A percentile compares a stretch with the other conserved stretches of the same genome.
Evolutionary conservation across 2,329 filamentous ascomycete genomes (phyloP).

Genomic region (Aurifilum marmelostoma): DNA sequence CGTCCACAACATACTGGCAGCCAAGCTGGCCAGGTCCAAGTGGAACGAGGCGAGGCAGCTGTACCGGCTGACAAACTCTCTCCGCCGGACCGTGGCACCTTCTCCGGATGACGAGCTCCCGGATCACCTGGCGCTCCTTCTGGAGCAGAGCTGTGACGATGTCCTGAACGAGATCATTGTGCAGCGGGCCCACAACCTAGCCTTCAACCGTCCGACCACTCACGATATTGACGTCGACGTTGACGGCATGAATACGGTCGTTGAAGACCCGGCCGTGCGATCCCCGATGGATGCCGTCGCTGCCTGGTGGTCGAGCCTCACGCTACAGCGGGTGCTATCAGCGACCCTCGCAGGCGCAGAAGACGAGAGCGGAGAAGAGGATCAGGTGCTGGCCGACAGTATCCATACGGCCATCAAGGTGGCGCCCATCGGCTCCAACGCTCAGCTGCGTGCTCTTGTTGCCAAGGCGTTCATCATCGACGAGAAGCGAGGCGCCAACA

Average conservation of each 20-base stretch:
- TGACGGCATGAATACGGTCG: slow-evolving; percentile 78
- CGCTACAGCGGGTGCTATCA: slow-evolving; percentile 70
- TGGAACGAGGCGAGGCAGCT: slow-evolving; percentile 82
- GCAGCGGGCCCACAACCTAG: slow-evolving; percentile 85
- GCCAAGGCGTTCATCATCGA: slow-evolving; percentile 61
- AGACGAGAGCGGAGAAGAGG: slow-evolving; percentile 44
- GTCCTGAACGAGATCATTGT: slow-evolving; percentile 78
- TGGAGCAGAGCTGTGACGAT: slow-evolving; percentile 80
- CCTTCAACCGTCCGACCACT: slow-evolving; percentile 80
- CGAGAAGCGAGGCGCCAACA: slow-evolving; percentile 58
- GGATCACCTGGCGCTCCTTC: slow-evolving; percentile 72
- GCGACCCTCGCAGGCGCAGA: slow-evolving; percentile 61
- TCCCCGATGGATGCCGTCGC: slow-evolving; percentile 89
- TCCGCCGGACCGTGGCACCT: slow-evolving; percentile 48
- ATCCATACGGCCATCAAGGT: slow-evolving; percentile 71
- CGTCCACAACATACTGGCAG: slow-evolving; percentile 70
- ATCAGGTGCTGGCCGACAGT: slow-evolving; percentile 47
- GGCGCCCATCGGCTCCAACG: slow-evolving; percentile 78
- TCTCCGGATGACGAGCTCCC: slow-evolving; percentile 67
- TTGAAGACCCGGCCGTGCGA: slow-evolving; percentile 81
- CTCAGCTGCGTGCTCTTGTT: slow-evolving; percentile 63
- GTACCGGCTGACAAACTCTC: slow-evolving; percentile 51
- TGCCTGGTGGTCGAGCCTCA: slow-evolving; percentile 83
- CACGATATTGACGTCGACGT: slow-evolving; percentile 66
- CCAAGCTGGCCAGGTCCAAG: slow-evolving; percentile 72